Base-by-base conservation (phyloP, 768 basidiomycete genomes). In the Boletus speciosus region DNA sequence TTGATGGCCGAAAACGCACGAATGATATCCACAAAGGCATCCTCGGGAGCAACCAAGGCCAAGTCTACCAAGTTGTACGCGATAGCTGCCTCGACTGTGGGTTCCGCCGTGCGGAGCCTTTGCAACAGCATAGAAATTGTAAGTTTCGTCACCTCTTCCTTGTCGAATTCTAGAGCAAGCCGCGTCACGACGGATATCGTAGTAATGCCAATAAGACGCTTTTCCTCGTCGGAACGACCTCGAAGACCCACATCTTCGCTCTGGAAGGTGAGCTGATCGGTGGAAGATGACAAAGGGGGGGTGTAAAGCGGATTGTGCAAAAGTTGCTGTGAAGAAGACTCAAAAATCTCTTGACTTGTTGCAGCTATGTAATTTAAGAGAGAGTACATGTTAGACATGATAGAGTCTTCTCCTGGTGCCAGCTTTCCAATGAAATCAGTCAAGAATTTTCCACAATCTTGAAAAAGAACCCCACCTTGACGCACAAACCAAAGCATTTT, bases 351-450 rank as follows among this genome's bases (percentile, higher is more conserved):
- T 65, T 88, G 90, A 74, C 85, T 87, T 3, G 91, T 85, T 4
- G 89, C 84, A 2, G 90, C 84, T 55, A 98, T 87, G 68, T 90
- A 89, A 67, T 98, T 98, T 55, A 98, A 78, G 12, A 98, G 81
- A 5, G 96, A 97, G 69, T 98, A 98, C 85, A 98, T 88, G 61
- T 94, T 92, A 4, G 95, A 98, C 82, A 94, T 86, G 66, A 90
- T 80, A 36, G 93, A 80, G 65, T 94, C 93, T 59, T 93, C 90
- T 40, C 90, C 90, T 15, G 90, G 87, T 15, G 90, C 85, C 37
- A 92, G 76, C 91, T 93, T 56, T 37, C 40, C 36, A 10, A 57
- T 47, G 23, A 53, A 59, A 45, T 60, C 29, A 41, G 25, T 41
- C 21, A 56, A 38, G 15, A 15, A 54, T 9, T 19, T 47, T 39